A percentile compares a stretch with the other conserved stretches of the same genome.
phyloP scores from a whole-genome alignment of 768 basidiomycete species.

The Lentinula boryana region DNA sequence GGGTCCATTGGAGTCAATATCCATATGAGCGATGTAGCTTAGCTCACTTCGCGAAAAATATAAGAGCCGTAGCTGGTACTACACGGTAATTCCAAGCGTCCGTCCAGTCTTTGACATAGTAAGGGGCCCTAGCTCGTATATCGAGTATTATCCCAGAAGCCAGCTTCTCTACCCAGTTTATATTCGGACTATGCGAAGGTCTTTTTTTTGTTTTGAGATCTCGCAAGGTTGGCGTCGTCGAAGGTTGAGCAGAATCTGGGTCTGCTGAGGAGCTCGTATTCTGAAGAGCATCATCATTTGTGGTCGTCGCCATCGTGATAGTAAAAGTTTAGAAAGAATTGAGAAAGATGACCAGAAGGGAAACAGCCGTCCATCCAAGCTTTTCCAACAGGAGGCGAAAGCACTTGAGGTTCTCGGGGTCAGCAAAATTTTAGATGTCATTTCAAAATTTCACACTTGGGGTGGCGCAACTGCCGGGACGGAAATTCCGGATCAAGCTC shows the following conservation, averaged over 20 bases:
- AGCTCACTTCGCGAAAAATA: slow-evolving; percentile 79
- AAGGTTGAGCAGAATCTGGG: background rate
- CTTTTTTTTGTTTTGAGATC: background rate
- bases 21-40: background rate
- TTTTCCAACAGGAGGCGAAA: no score
- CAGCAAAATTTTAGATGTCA: no score
- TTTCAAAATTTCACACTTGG: no score
- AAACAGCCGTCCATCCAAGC: background rate
- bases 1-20: slow-evolving; percentile 10
- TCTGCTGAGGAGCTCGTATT: background rate
- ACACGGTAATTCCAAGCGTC: slow-evolving; percentile 93
- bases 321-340: background rate
- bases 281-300: background rate
- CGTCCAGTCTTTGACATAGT: slow-evolving; percentile 83
- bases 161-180: slow-evolving; percentile 21
- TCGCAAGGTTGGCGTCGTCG: background rate
- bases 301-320: background rate
- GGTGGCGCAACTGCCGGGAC: no score
- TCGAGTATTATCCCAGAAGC: slow-evolving; percentile 68
- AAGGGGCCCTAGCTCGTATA: slow-evolving; percentile 65
- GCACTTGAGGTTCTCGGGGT: no score
- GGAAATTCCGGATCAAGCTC: no score
- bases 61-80: slow-evolving; percentile 77
- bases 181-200: background rate
- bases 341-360: background rate